Base-by-base conservation (phyloP, 768 basidiomycete species). In the Cystobasidiopsis lactophilus region DNA sequence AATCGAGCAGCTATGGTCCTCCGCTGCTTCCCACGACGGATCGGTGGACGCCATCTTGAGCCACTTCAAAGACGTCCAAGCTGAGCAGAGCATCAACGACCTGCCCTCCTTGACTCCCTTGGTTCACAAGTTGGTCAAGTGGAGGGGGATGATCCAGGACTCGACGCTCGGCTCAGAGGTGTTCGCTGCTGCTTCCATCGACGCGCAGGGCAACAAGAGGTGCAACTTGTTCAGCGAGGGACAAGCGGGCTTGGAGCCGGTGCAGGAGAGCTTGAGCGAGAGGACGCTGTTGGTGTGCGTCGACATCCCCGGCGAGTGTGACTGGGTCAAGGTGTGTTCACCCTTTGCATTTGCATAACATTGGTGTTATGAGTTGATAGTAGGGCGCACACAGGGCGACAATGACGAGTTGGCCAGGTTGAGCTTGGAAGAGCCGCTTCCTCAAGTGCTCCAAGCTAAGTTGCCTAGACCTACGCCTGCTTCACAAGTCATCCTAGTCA, bases 91-190 rank as follows among this genome's bases (percentile, higher is more conserved):
- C 33, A 35, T 35, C 33, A 35, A 35, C 7, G 45, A 29, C 45
- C 23, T 26, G 30, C 45, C 23, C 30, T 9, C 24, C 18, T 43
- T 19, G 9, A 9, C 10, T 51, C 29, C 50, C 54, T 19, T n/a
- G 4, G 29, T n/a, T 51, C 50, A 41, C 24, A 51, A 46, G 23
- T 56, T 65, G 38, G 63, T 62, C 23, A 26, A 51, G 10, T 63
- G 63, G 58, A 54, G 63, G 21, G 59, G 57, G 27, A 64, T 65
- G 63, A 53, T 65, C 2, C 63, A 64, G 50, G 64, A 65, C 51
- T 62, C 64, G 0, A 61, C 60, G 1, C 50, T 56, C 21, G 59
- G 56, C 1, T 58, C 55, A 3, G 63, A 65, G 52, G 56, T 65
- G 26, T 65, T 59, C 57, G 49, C 46, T n/a, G 14, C 41, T 7